Evolutionary conservation across 2,329 filamentous ascomycete genomes (phyloP).

Genomic region (Pseudogymnoascus destructans): DNA sequence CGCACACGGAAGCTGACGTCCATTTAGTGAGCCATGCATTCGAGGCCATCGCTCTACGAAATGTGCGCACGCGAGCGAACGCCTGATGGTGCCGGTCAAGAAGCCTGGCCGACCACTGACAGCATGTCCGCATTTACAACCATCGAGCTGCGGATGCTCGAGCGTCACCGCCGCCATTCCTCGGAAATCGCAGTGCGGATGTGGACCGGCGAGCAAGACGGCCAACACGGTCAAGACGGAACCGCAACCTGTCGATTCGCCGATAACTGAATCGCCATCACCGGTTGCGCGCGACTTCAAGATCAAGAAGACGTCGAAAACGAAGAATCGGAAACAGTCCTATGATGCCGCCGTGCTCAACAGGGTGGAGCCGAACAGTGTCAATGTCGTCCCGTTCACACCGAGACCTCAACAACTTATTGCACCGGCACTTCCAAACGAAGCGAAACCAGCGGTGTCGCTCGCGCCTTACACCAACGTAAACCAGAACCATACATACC

Average conservation of each 20-base stretch:
- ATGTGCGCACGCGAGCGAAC: constrained; percentile 55
- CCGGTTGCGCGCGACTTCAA: constrained; percentile 23
- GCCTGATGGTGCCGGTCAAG: constrained; percentile 56
- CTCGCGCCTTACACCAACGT: background rate
- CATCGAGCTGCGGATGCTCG: constrained; percentile 40
- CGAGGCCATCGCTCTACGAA: constrained; percentile 64
- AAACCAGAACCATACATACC: background rate
- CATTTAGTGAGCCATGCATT: constrained; percentile 55
- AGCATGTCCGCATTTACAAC: constrained; percentile 48
- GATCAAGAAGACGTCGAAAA: constrained; percentile 18
- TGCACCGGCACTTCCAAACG: constrained; percentile 7
- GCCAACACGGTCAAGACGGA: constrained; percentile 12
- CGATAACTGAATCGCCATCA: constrained; percentile 31
- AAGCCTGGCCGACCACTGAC: constrained; percentile 60
- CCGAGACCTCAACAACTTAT: constrained; percentile 20
- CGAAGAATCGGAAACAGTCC: constrained; percentile 32
- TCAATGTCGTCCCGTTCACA: constrained; percentile 35
- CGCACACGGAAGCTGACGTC: constrained; percentile 15
- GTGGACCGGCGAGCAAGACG: constrained; percentile 29
- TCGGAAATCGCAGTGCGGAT: constrained; percentile 42
- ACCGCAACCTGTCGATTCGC: constrained; percentile 20
- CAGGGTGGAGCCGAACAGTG: constrained; percentile 39
- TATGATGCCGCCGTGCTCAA: constrained; percentile 37
- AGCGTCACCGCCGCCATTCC: constrained; percentile 53
- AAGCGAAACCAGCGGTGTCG: background rate